phyloP scores from a whole-genome alignment of 2,329 filamentous ascomycete species.

The Penicillium sp. region DNA sequence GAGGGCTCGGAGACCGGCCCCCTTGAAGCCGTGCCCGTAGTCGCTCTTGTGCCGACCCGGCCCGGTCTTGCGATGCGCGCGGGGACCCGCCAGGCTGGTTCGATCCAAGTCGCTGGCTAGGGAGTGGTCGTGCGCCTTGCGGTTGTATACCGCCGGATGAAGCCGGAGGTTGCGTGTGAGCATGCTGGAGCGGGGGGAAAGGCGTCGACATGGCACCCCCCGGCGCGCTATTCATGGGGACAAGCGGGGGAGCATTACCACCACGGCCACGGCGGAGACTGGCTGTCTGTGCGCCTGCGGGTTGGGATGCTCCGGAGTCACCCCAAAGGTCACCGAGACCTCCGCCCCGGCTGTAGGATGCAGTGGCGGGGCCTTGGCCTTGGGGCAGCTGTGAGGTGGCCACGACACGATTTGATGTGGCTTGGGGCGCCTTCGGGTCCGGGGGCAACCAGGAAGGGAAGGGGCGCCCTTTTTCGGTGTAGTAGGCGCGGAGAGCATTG shows the following conservation, averaged over 20 bases:
- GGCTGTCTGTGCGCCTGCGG: conserved; percentile 35
- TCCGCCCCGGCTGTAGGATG: conserved; percentile 33
- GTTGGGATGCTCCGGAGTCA: conserved; percentile 37
- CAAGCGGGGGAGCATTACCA: conserved; percentile 23
- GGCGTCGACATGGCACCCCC: conserved; percentile 19
- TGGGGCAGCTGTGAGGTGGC: conserved; percentile 55
- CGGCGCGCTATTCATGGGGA: conserved; percentile 23
- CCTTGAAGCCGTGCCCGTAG: conserved; percentile 77
- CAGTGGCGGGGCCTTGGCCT: conserved; percentile 28
- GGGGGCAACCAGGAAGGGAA: conserved; percentile 86
- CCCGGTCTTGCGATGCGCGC: conserved; percentile 31
- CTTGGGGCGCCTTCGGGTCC: conserved; percentile 72
- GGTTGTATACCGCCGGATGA: conserved; percentile 24
- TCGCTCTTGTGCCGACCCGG: conserved; percentile 67
- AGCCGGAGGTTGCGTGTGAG: conserved; percentile 27
- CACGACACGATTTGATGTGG: conserved; percentile 46
- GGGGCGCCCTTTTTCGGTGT: conserved; percentile 77
- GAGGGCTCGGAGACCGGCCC: conserved; percentile 35
- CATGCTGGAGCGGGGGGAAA: conserved; percentile 10
- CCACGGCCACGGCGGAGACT: conserved; percentile 40
- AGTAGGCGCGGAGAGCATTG: conserved; percentile 88
- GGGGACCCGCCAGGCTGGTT: conserved; percentile 58
- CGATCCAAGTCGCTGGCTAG: conserved; percentile 71
- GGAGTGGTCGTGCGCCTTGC: conserved; percentile 57
- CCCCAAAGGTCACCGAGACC: conserved; percentile 60